A percentile compares a stretch with the other conserved stretches of the same genome.
phyloP scores from a whole-genome alignment of 345 rosid species.

The Trapa bicornis region DNA sequence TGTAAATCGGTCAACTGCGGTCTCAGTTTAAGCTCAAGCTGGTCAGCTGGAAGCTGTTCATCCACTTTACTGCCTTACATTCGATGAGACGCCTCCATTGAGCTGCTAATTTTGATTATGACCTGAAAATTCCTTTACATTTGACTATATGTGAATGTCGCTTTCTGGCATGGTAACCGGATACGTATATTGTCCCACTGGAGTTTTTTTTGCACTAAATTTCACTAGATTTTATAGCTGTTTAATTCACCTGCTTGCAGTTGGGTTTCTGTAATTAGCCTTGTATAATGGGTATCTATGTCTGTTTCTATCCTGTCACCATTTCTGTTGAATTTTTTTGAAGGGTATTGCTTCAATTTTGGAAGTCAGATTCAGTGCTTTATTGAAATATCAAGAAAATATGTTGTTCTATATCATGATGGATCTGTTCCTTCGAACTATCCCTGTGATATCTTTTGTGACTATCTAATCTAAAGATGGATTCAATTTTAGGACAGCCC shows the following conservation, averaged over 20 bases:
- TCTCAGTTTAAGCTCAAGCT: neutral
- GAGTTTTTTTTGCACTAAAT: too few relatives aligned
- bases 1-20: neutral
- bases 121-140: neutral
- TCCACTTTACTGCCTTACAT: neutral
- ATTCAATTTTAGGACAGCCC: conserved; percentile 55
- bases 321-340: too few relatives aligned
- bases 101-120: neutral
- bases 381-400: neutral
- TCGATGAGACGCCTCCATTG: neutral
- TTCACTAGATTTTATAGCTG: too few relatives aligned
- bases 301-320: too few relatives aligned
- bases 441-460: neutral
- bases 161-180: neutral
- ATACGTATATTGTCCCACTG: neutral
- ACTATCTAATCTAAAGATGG: conserved; percentile 10
- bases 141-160: conserved; percentile 3
- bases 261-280: too few relatives aligned
- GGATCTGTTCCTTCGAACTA: conserved; percentile 1
- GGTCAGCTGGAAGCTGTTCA: neutral
- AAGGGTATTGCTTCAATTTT: too few relatives aligned
- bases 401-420: neutral
- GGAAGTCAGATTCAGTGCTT: neutral
- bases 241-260: too few relatives aligned
- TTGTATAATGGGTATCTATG: too few relatives aligned